Evolutionary conservation across 2,329 filamentous ascomycete species (phyloP).

Genomic region (Pseudocercospora crystallina): DNA sequence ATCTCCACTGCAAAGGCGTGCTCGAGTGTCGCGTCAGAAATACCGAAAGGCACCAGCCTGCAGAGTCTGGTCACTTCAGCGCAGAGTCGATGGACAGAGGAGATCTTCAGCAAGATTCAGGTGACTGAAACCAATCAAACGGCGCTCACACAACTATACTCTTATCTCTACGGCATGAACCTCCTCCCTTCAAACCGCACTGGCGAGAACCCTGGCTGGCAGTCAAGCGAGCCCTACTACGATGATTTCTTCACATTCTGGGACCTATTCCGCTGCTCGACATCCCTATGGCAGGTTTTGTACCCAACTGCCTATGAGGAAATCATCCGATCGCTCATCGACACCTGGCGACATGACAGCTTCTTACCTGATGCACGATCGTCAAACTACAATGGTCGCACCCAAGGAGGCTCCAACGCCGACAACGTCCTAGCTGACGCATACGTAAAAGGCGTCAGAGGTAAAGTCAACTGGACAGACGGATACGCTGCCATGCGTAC

Average conservation of each 20-base stretch:
- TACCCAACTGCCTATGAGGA: conserved; percentile 45
- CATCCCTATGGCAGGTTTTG: conserved; percentile 63
- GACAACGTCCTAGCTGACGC: conserved; percentile 73
- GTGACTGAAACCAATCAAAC: conserved; percentile 35
- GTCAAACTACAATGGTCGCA: conserved; percentile 56
- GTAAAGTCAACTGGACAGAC: conserved; percentile 63
- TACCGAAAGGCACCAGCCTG: conserved; percentile 3
- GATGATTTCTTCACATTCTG: conserved; percentile 72
- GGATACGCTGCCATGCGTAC: conserved; percentile 64
- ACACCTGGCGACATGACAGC: too few species aligned
- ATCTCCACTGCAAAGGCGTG: too few species aligned
- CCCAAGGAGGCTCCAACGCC: conserved; percentile 68
- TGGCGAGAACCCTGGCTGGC: conserved; percentile 67
- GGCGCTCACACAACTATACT: conserved; percentile 47
- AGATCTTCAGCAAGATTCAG: conserved; percentile 60
- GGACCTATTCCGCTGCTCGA: conserved; percentile 63
- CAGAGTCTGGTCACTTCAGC: conserved; percentile 25
- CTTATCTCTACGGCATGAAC: conserved; percentile 67
- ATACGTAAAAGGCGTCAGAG: conserved; percentile 66
- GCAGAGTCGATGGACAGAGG: conserved; percentile 59
- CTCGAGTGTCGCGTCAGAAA: too few species aligned
- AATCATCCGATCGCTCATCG: too few species aligned
- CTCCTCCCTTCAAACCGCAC: conserved; percentile 68
- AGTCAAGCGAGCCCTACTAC: conserved; percentile 65
- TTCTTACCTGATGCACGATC: too few species aligned